Evolutionary conservation across 2,329 filamentous ascomycete species (phyloP).

Genomic region (Fusarium paranaense): DNA sequence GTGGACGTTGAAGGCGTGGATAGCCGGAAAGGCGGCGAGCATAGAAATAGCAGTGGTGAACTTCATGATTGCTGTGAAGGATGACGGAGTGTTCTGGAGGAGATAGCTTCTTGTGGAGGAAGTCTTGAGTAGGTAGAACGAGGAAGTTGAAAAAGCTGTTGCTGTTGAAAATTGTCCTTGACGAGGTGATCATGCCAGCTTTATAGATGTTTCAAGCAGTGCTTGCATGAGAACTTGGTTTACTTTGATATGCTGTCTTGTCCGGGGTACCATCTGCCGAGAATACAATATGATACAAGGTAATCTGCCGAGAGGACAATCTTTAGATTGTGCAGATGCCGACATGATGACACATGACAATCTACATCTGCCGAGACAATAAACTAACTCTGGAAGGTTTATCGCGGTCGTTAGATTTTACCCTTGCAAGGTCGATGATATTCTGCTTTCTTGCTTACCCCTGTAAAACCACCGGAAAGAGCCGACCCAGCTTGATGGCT

Average conservation of each 20-base stretch:
- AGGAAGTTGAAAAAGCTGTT: not conserved
- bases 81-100: not conserved
- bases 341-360: not conserved
- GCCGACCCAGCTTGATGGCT: not conserved
- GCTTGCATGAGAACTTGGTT: not conserved
- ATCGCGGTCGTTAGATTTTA: not conserved
- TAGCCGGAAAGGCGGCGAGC: not conserved
- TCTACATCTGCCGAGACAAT: not conserved
- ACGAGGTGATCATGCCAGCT: not conserved
- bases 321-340: not conserved
- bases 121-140: not conserved
- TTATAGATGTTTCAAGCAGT: not conserved
- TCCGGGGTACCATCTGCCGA: not conserved
- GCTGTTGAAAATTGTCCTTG: not conserved
- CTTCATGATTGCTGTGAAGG: not conserved
- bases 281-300: not conserved
- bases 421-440: not conserved
- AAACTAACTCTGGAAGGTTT: not conserved
- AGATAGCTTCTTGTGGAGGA: not conserved
- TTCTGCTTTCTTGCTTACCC: not conserved
- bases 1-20: not conserved
- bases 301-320: not conserved
- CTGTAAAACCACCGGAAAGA: not conserved
- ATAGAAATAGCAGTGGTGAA: not conserved
- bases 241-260: not conserved